Conservation (phyloP, 208 protist genomes). For the Trypanosoma cruzi region DNA sequence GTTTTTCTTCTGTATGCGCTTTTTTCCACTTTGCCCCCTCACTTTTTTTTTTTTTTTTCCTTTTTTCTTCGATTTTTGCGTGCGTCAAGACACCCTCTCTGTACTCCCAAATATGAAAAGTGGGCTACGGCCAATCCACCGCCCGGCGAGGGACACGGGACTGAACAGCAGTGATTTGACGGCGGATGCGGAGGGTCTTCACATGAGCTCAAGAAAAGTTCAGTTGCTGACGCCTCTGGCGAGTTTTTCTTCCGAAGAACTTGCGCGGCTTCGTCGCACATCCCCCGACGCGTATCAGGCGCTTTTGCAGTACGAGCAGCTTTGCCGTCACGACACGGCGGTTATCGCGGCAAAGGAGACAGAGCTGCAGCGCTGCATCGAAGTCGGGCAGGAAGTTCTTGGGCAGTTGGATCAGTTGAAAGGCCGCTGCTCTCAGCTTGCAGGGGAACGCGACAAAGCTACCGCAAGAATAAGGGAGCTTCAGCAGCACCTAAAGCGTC, state of each 20-base stretch:
- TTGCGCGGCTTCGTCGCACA: constrained; percentile 9
- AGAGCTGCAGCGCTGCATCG: constrained; percentile 77
- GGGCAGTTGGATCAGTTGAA: constrained; percentile 64
- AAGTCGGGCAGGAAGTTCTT: constrained; percentile 76
- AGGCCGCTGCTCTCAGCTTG: constrained; percentile 45
- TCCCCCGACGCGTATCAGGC: constrained; percentile 38
- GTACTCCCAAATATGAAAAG: not conserved
- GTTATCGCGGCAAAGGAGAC: constrained; percentile 60
- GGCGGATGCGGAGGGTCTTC: not conserved
- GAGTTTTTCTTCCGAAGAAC: constrained; percentile 31
- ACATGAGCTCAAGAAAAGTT: not conserved
- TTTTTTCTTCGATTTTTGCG: constrained; percentile 12
- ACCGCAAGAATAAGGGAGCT: not conserved
- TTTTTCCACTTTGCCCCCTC: not conserved
- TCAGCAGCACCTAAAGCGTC: not conserved
- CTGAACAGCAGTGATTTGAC: constrained; percentile 17
- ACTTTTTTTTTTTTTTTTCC: constrained; percentile 22
- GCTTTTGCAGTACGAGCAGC: constrained; percentile 43
- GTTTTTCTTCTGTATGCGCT: constrained; percentile 15
- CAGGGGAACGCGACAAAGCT: constrained; percentile 51
- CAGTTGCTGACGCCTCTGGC: constrained; percentile 22
- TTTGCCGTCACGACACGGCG: constrained; percentile 25
- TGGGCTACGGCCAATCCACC: not conserved
- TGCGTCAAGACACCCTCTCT: not conserved
- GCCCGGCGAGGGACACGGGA: constrained; percentile 1